A percentile compares a stretch with the other conserved stretches of the same genome.
These are phyloP conservation scores for Trichophyton equinum DNA, from an alignment of 2,329 filamentous ascomycete species.

Conservation along the genomic window DNA sequence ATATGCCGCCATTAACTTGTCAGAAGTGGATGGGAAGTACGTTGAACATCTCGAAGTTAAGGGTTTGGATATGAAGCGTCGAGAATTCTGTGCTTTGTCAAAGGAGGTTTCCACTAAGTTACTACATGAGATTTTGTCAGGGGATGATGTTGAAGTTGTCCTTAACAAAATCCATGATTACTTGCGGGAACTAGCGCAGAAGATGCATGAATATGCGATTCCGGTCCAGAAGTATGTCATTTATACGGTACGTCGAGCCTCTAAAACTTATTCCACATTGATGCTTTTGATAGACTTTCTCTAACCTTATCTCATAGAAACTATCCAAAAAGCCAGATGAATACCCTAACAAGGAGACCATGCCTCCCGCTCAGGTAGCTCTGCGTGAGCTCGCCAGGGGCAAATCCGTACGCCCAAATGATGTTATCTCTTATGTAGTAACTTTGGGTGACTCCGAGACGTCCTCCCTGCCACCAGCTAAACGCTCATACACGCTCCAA, in stretches of 20 bases:
- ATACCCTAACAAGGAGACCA: slow-evolving; percentile 84
- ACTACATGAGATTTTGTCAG: slow-evolving; percentile 87
- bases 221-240: slow-evolving; percentile 87
- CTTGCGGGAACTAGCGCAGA: slow-evolving; percentile 65
- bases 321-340: slow-evolving; percentile 87
- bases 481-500: slow-evolving; percentile 75
- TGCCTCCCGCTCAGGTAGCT: slow-evolving; percentile 96
- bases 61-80: slow-evolving; percentile 91
- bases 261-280: background rate
- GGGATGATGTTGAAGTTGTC: slow-evolving; percentile 78
- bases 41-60: slow-evolving; percentile 95
- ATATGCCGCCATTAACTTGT: slow-evolving; percentile 91
- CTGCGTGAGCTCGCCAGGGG: slow-evolving; percentile 76
- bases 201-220: slow-evolving; percentile 71
- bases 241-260: slow-evolving; percentile 49
- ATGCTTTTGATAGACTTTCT: background rate
- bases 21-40: slow-evolving; percentile 78
- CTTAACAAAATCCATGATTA: slow-evolving; percentile 89
- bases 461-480: slow-evolving; percentile 53
- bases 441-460: slow-evolving; percentile 55
- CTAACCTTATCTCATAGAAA: slow-evolving; percentile 41
- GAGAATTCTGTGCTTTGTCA: slow-evolving; percentile 90
- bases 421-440: slow-evolving; percentile 93
- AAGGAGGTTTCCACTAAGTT: slow-evolving; percentile 88
- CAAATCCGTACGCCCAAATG: slow-evolving; percentile 78